Base-by-base conservation (phyloP, 768 basidiomycete species). In the Trametes cubensis region DNA sequence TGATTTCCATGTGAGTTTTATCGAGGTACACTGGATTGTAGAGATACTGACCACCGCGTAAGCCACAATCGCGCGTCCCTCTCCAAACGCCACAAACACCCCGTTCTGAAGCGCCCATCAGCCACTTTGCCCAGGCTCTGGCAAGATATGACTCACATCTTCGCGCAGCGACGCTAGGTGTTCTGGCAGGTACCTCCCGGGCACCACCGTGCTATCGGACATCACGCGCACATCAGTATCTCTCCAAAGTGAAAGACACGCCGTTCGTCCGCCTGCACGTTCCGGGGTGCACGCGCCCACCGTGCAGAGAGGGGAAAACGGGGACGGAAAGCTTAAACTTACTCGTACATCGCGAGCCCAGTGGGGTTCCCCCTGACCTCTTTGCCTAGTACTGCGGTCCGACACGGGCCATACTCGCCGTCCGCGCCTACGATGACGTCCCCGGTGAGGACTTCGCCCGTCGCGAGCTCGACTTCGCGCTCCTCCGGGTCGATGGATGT, bases 381-480 rank as follows among this genome's bases (percentile, higher is more conserved):
- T 4, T 67, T 57, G 0, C 67, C 69, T 6, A 65, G 54, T 20
- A 70, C 34, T 1, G 62, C 41, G n/a, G 42, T 42, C 10, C 73
- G 68, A 41, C 64, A 66, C 1, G 68, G 46, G 11, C 75, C 73
- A 28, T 55, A 64, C 30, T 60, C 61, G 49, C 77, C 76, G 51
- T 77, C 76, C n/a, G 77, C 77, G 20, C 76, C 77, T 25, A 78
- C 61, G 18, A 78, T 60, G 15, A 77, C 62, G 47, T 77, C 76
- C n/a, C 69, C 73, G 4, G 63, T 47, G 15, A 76, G n/a, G 18
- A 64, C 63, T 44, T 75, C 72, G 7, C 77, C 77, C 3, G 63
- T 69, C 13, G 65, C 62, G 4, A 77, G 66, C 10, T 66, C 71
- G 11, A 75, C 69, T 21, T 68, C 67, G 23, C 63, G 52, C 55